These are phyloP conservation scores for Alternaria tenuissima DNA, from an alignment of 2,329 filamentous ascomycete genomes.

Conservation along the genomic window DNA sequence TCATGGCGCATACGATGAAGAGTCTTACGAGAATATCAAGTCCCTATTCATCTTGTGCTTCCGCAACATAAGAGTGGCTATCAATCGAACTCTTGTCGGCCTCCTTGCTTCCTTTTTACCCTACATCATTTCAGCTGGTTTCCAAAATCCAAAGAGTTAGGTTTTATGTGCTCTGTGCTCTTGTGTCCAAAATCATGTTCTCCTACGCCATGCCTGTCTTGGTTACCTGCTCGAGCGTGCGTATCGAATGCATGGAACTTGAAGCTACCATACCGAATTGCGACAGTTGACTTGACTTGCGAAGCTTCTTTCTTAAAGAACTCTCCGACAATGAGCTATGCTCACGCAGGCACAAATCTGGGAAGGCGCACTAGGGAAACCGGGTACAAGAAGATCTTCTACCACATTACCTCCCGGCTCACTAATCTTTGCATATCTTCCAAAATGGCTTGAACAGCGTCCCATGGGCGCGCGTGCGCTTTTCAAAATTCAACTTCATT, in stretches of 20 bases:
- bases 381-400: too few relatives aligned
- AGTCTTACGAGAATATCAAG: neutral
- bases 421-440: neutral
- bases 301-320: too few relatives aligned
- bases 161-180: neutral
- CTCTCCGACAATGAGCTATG: too few relatives aligned
- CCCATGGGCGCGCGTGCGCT: neutral
- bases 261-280: too few relatives aligned
- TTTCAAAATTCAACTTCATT: neutral
- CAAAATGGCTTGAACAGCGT: neutral
- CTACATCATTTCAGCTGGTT: neutral
- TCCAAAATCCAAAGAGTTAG: too few relatives aligned
- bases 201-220: too few relatives aligned
- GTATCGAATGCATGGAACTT: too few relatives aligned
- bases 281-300: too few relatives aligned
- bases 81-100: neutral
- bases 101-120: neutral
- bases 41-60: neutral
- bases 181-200: too few relatives aligned
- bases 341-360: neutral
- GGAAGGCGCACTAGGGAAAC: neutral
- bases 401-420: neutral
- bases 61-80: neutral
- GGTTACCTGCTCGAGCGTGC: too few relatives aligned
- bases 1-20: neutral